Evolutionary conservation across 805 yeast genomes (phyloP).

Genomic region (Monosporozyma aerobia): DNA sequence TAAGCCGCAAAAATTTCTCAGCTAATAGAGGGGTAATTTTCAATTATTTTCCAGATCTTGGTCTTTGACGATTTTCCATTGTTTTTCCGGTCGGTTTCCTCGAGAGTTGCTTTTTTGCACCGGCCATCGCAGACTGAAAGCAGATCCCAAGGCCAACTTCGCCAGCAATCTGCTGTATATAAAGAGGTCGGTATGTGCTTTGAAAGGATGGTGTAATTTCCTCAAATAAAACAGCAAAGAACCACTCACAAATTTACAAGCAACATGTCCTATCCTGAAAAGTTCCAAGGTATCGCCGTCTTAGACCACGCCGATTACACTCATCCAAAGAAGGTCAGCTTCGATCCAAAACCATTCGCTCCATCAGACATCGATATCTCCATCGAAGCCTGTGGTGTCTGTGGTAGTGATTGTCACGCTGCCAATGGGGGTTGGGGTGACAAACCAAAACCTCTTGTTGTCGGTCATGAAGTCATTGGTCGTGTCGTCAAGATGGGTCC

Average conservation of each 20-base stretch:
- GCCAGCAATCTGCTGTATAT: too few species aligned
- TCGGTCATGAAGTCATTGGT: conserved; percentile 39
- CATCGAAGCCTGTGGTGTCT: conserved; percentile 54
- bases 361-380: conserved; percentile 45
- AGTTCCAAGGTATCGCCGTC: conserved; percentile 55
- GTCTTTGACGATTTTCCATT: too few species aligned
- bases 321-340: conserved; percentile 43
- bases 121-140: too few species aligned
- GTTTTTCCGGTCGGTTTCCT: too few species aligned
- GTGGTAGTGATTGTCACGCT: conserved; percentile 46
- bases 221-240: not conserved
- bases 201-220: too few species aligned
- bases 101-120: too few species aligned
- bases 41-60: too few species aligned
- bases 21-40: too few species aligned
- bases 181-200: too few species aligned
- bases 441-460: conserved; percentile 32
- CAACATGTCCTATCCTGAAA: conserved; percentile 23
- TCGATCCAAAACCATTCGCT: conserved; percentile 39
- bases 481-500: conserved; percentile 54
- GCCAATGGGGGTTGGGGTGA: conserved; percentile 21
- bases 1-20: too few species aligned
- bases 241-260: not conserved
- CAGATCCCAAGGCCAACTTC: too few species aligned
- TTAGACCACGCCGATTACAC: conserved; percentile 43